Base-by-base conservation (phyloP, 768 basidiomycete species). In the Paxillus ammoniavirescens region DNA sequence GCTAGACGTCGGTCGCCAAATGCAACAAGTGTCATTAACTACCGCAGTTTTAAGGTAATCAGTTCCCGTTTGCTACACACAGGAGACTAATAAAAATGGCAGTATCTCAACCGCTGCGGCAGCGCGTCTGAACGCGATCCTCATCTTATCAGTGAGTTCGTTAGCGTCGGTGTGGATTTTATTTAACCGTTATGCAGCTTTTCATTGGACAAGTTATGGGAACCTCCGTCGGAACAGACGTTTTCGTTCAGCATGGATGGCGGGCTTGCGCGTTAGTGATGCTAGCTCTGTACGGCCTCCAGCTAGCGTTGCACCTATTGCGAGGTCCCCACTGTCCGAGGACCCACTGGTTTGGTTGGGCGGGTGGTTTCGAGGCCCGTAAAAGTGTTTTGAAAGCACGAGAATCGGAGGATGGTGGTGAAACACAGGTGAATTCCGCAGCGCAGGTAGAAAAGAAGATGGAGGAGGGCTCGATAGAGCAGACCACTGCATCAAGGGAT, bases 201-300 rank as follows among this genome's bases (percentile, higher is more conserved):
- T 90, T 91, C 68, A 77, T 89, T 21, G 91, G 91, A 0, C 90
- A 93, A 73, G 87, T 92, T 8, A 84, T 88, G 71, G 91, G 91
- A 15, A 91, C 90, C 0, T 77, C 87, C 0, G 85, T 86, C 1
- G 86, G 89, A 30, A 87, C 89, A 0, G 67, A 80, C 35, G 78
- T 93, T 2, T 93, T 90, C 69, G 77, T 86, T 28, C 59, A 72
- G 14, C 72, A 81, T 58, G 91, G 91, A 14, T 92, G 89, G 89
- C 76, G 82, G 36, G 76, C 87, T 0, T 80, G 78, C 2, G 84
- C 88, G 0, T 76, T 75, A 28, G 72, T 90, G 10, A 79, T 79
- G 41, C 65, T 91, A 50, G 88, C 76, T 0, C 79, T 82, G 65
- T 77, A 80, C 36, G 82, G 70, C 0, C 81, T 78, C 58, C 79